Conservation (phyloP, 1,139 yeast species). For the Citeromyces siamensis region DNA sequence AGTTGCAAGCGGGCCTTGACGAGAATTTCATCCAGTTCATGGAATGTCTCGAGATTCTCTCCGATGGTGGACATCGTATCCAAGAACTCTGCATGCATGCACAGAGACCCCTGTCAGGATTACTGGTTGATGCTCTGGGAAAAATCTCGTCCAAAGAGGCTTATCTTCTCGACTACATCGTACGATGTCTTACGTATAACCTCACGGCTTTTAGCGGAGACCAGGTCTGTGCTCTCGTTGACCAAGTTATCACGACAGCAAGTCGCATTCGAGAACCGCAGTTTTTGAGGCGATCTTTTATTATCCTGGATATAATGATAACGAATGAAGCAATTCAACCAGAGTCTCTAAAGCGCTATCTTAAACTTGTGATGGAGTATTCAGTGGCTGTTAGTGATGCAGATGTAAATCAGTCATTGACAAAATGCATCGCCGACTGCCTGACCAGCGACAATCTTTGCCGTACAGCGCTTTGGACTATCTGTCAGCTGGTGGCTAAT, state of each 20-base stretch:
- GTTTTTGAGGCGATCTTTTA: neutral
- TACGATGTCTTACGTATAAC: conserved; percentile 35
- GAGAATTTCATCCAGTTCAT: conserved; percentile 41
- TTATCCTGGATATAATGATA: neutral
- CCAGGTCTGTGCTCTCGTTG: conserved; percentile 16
- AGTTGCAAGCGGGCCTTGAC: conserved; percentile 25
- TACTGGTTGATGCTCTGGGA: conserved; percentile 17
- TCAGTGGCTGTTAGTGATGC: neutral
- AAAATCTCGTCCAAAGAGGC: conserved; percentile 12
- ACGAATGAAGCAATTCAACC: neutral
- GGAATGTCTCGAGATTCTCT: conserved; percentile 35
- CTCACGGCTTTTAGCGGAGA: conserved; percentile 30
- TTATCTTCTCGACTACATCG: conserved; percentile 24
- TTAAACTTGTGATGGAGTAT: neutral
- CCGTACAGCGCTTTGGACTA: neutral
- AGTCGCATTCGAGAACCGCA: neutral
- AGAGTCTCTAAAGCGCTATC: neutral
- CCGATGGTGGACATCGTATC: conserved; percentile 50
- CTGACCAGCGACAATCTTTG: neutral
- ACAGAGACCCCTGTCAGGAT: conserved; percentile 28
- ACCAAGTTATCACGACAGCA: neutral
- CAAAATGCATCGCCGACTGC: neutral
- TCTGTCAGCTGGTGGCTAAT: neutral
- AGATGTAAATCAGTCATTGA: neutral
- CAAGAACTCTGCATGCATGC: conserved; percentile 43